Conservation (phyloP, 2,329 filamentous ascomycete genomes). For the Verruconis gallopava region DNA sequence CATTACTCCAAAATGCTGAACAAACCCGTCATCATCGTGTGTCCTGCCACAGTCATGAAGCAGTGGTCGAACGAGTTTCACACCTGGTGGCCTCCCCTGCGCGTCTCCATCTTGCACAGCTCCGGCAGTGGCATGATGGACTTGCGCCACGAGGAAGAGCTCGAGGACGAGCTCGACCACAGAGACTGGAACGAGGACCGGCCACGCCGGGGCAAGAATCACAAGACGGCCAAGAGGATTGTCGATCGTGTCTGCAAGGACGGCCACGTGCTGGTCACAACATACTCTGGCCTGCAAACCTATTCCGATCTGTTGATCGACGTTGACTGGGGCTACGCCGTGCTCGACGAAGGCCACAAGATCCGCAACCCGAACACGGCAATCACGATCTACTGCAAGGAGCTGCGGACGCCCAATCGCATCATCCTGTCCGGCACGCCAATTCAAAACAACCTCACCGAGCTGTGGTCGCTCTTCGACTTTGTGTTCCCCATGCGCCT, state of each 20-base stretch:
- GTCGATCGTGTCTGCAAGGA: constrained; percentile 69
- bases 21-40: constrained; percentile 81
- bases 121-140: constrained; percentile 96
- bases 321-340: constrained; percentile 82
- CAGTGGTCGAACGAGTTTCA: constrained; percentile 99
- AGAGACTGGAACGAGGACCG: constrained; percentile 30
- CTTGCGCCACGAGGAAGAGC: constrained; percentile 45
- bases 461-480: constrained; percentile 95
- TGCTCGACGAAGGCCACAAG: constrained; percentile 94
- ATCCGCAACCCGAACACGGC: constrained; percentile 93
- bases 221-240: constrained; percentile 63
- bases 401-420: constrained; percentile 77
- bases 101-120: constrained; percentile 88
- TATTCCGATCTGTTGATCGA: constrained; percentile 73
- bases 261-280: constrained; percentile 89
- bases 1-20: constrained; percentile 81
- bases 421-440: constrained; percentile 93
- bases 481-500: constrained; percentile 95
- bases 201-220: constrained; percentile 36
- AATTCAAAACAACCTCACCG: constrained; percentile 91
- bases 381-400: constrained; percentile 91
- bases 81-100: constrained; percentile 96
- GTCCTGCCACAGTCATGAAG: constrained; percentile 84
- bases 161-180: constrained; percentile 47
- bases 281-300: constrained; percentile 88